Evolutionary conservation across 768 basidiomycete species (phyloP), one percentile per base, ranked within the genome.

Genomic region (Zangia roseola): DNA sequence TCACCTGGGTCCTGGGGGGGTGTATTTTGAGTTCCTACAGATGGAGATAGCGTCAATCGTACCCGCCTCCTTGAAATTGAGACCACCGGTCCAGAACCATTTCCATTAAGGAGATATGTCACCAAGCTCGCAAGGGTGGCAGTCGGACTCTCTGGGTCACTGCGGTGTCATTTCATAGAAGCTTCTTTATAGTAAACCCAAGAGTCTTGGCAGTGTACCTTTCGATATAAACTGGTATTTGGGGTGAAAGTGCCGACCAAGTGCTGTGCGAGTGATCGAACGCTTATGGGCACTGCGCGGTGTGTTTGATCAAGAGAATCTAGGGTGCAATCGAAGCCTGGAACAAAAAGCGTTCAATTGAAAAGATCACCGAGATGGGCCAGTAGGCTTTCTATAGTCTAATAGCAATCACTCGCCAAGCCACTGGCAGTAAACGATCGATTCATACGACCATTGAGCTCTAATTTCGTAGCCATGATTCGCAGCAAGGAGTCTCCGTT

Each of bases 401-500:
- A 20, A 38, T 36, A n/a, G 9, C 14, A 33, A 24, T 26, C 21
- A 39, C 39, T 42, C 42, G 31, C 28, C 7, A 21, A 24, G 28
- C 12, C 34, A 37, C 44, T 21, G 42, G 50, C 21, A 25, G 58
- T 41, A 51, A 52, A 33, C 10, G 49, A 49, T 61, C 54, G 45
- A 25, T 19, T 26, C 12, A 12, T 30, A 28, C 16, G n/a, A 28
- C 35, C 12, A 19, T 34, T 10, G 16, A n/a, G 24, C 34, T 19
- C 33, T 23, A 21, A 23, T 40, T 25, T 23, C 1, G 13, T 45
- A 25, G 14, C 10, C 10, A 36, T 26, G 40, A 21, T 28, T 16
- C 37, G 39, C 34, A 24, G 19, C 10, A 47, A 34, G 12, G 30
- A 14, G 8, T 17, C 28, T 26, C 45, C 33, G 25, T 40, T 43